These are phyloP conservation scores for Dioscorea alata DNA, from an alignment of 106 monocot species.

Conservation along the genomic window DNA sequence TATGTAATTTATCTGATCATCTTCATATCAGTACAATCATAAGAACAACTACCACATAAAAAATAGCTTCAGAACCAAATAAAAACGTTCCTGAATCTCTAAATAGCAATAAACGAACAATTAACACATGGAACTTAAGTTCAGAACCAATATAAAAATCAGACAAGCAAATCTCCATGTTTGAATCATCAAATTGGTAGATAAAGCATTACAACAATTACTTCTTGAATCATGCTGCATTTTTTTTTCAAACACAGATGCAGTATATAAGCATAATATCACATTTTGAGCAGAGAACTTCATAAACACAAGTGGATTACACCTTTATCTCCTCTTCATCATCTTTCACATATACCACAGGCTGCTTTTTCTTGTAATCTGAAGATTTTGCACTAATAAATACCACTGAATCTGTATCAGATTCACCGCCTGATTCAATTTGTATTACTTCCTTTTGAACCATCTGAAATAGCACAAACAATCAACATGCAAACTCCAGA, in stretches of 20 bases:
- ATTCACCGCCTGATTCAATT: too few relatives aligned
- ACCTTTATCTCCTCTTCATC: conserved; percentile 25
- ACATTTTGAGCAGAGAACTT: neutral
- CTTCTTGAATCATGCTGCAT: neutral
- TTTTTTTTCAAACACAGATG: too few relatives aligned
- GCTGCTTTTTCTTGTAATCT: conserved; percentile 24
- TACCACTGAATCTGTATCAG: too few relatives aligned
- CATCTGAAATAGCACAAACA: too few relatives aligned
- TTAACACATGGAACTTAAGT: neutral
- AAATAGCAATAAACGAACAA: too few relatives aligned
- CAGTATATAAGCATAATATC: neutral
- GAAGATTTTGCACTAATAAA: conserved; percentile 6
- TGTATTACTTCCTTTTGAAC: too few relatives aligned
- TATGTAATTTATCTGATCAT: conserved; percentile 2
- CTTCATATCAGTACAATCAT: neutral
- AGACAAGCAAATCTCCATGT: neutral
- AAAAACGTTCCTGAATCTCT: too few relatives aligned
- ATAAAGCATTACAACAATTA: neutral
- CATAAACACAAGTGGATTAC: neutral
- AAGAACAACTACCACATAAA: neutral
- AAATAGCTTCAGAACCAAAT: neutral
- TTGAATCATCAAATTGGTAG: neutral
- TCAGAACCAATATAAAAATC: neutral
- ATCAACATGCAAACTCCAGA: too few relatives aligned
- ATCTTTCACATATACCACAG: conserved; percentile 14